Evolutionary conservation across 2,329 filamentous ascomycete species (phyloP), one percentile per base, ranked within the genome.

Genomic region (Xylariaceae sp.): DNA sequence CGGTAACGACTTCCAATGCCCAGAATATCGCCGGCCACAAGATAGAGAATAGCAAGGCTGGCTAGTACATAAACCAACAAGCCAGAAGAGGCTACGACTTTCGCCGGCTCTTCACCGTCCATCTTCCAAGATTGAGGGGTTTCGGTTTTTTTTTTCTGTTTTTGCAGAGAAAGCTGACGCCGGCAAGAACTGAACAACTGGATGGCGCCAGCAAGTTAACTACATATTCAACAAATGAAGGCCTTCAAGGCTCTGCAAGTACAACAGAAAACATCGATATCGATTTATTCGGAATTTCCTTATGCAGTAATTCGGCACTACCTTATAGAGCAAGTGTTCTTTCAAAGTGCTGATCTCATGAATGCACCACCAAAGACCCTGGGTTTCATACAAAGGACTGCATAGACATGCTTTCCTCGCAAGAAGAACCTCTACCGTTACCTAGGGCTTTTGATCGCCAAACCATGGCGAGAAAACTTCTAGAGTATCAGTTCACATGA

Each of bases 1-100:
- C 39, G 49, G 23, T 53, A 53, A 11, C 39, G 39, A 29, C 41
- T 53, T 9, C 49, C 49, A 53, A 53, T 37, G 6, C 49, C 49
- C n/a, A 29, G 21, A 16, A 53, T 11, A 14, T 53, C 49, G n/a
- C 49, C 40, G 21, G 33, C 23, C 16, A 53, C 39, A 6, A 53
- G 2, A 31, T 44, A 53, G 40, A 53, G 11, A 6, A 45, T n/a
- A n/a, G 29, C 49, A 11, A 53, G 40, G 12, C 31, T n/a, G 14
- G 39, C 50, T 7, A 53, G 31, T 17, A 53, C 6, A 17, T 53
- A 39, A 24, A 53, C 33, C 12, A 45, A 39, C 6, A 43, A 14
- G 39, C 39, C 19, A n/a, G n/a, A n/a, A 16, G 28, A 39, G 11
- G 14, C 46, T 14, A 49, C 11, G 48, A 19, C 37, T 23, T 34